These are phyloP conservation scores for Cyberlindnera mississippiensis DNA, from an alignment of 805 yeast species.

Conservation along the genomic window DNA sequence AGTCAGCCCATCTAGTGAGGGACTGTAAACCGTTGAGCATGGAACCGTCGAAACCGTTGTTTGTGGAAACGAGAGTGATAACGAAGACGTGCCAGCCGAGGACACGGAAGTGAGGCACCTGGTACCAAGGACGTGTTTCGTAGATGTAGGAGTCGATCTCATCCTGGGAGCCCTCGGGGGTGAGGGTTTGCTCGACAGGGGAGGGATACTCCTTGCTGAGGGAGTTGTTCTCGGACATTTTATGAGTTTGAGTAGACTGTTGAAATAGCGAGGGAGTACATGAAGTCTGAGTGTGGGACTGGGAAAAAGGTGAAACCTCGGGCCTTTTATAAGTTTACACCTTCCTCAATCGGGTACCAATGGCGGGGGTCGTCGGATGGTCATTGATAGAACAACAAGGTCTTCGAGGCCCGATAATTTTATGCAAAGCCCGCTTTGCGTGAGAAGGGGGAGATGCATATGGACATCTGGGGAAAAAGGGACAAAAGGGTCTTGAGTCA, in stretches of 20 bases:
- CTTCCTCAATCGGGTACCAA: too few relatives aligned
- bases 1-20: conserved; percentile 34
- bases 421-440: too few relatives aligned
- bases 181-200: background rate
- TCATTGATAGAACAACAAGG: too few relatives aligned
- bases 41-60: conserved; percentile 45
- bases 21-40: conserved; percentile 48
- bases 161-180: background rate
- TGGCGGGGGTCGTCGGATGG: too few relatives aligned
- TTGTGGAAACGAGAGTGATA: conserved; percentile 42
- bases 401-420: too few relatives aligned
- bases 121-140: conserved; percentile 29
- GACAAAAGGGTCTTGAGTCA: too few relatives aligned
- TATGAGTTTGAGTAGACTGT: background rate
- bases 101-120: conserved; percentile 33
- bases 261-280: background rate
- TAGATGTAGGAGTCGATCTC: conserved; percentile 7
- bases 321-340: too few relatives aligned
- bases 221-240: conserved; percentile 3
- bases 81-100: conserved; percentile 36
- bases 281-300: too few relatives aligned
- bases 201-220: background rate
- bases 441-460: too few relatives aligned
- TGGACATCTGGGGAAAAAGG: too few relatives aligned
- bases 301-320: too few relatives aligned